Percentiles rank a stretch among this genome's conserved stretches.
These are phyloP conservation scores for Musa beccarii DNA, from an alignment of 176 grass and related monocot genomes.

Conservation along the genomic window DNA sequence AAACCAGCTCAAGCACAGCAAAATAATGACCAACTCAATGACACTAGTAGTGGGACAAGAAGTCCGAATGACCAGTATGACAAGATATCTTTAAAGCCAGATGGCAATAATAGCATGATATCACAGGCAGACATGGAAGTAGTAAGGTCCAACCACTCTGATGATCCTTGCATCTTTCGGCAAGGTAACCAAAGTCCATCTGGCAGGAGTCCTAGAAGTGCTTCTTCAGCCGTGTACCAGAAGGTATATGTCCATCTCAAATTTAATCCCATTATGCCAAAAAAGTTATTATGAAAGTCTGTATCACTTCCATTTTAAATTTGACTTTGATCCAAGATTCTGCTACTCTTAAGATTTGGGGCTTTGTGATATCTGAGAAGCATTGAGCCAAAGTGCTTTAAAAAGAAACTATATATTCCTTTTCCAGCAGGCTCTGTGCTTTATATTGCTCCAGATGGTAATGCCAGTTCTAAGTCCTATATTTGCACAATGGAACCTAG, in stretches of 20 bases:
- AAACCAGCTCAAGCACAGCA: conserved; percentile 55
- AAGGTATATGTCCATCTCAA: background rate
- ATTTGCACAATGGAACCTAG: too few relatives aligned
- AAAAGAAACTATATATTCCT: too few relatives aligned
- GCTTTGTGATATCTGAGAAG: too few relatives aligned
- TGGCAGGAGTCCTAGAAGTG: conserved; percentile 8
- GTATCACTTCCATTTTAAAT: too few relatives aligned
- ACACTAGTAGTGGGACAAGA: conserved; percentile 35
- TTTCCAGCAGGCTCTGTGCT: too few relatives aligned
- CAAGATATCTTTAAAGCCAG: conserved; percentile 53
- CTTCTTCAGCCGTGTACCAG: conserved; percentile 3
- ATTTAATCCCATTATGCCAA: background rate
- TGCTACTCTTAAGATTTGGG: too few relatives aligned
- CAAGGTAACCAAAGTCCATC: conserved; percentile 40
- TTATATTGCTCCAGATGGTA: too few relatives aligned
- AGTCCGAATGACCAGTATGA: conserved; percentile 42
- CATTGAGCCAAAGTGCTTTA: too few relatives aligned
- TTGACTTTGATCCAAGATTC: too few relatives aligned
- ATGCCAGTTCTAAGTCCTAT: too few relatives aligned
- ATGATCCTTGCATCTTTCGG: conserved; percentile 28
- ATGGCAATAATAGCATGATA: conserved; percentile 39
- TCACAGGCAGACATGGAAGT: conserved; percentile 52
- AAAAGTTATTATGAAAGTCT: too few relatives aligned
- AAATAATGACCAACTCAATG: conserved; percentile 46
- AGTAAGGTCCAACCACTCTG: conserved; percentile 45